Evolutionary conservation across 768 basidiomycete genomes (phyloP), one percentile per base, ranked within the genome.

Genomic region (Paxillus ammoniavirescens): DNA sequence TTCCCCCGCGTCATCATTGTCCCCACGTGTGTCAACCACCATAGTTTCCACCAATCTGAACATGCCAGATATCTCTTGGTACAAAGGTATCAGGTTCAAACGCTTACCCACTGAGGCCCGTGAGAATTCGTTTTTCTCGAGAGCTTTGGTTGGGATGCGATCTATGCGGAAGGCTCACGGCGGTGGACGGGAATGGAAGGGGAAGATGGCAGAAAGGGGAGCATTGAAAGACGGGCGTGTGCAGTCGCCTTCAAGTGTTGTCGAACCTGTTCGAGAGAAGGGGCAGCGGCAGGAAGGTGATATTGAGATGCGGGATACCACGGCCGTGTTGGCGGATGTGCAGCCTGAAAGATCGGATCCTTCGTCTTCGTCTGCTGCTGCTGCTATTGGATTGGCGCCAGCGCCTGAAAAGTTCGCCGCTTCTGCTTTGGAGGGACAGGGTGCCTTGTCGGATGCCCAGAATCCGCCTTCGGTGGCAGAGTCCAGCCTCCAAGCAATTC

Each of bases 1-100:
- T 8, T 33, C 45, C 35, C 21, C 55, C 1, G n/a, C 28, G 17
- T 53, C 53, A 3, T 38, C 10, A 4, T 45, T 37, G 37, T 9
- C 49, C 28, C 13, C 50, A 1, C n/a, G 49, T 5, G 18, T 52
- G 4, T 44, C 53, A 12, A 26, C 10, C 3, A 48, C 47, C 26
- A 42, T 55, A 30, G 30, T 38, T n/a, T 33, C 55, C 13, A 56
- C n/a, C 43, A 35, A 38, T 23, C 21, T 35, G 3, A 53, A 38
- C 31, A 58, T 68, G 36, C 66, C 66, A 4, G 60, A 66, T 23
- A 56, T 67, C 17, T 68, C 65, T 17, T 58, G 18, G 31, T 68
- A 61, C 49, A 54, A 52, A 42, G 50, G 59, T 1, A 40, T 64
- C 2, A 56, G 66, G 45, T 67, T 61, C 44, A 68, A 53, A 42